A percentile compares a stretch with the other conserved stretches of the same genome.
Evolutionary conservation across 2,329 filamentous ascomycete genomes (phyloP).

Genomic region (Penicillium sp.): DNA sequence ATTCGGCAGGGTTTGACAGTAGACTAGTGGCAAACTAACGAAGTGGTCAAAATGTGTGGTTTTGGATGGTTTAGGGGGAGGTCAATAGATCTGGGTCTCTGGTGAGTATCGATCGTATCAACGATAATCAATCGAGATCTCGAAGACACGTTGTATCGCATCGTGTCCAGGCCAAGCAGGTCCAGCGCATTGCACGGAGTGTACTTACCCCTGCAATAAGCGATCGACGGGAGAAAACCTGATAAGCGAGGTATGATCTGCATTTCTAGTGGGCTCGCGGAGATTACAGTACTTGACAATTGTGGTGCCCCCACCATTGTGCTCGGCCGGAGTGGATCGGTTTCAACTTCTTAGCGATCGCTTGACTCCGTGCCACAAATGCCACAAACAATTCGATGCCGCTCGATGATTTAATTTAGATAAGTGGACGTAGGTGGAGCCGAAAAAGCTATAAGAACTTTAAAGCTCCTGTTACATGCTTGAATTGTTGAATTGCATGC

Average conservation of each 20-base stretch:
- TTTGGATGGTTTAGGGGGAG: not conserved
- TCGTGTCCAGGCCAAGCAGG: not conserved
- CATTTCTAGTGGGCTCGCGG: not conserved
- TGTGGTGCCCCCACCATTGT: conserved; percentile 3
- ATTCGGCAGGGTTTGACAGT: not conserved
- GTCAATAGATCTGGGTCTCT: not conserved
- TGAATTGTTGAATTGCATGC: not conserved
- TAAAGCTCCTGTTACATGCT: not conserved
- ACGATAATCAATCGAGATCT: not conserved
- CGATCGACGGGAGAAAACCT: not conserved
- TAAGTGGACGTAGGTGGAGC: not conserved
- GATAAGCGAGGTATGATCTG: conserved; percentile 7
- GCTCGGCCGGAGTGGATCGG: not conserved
- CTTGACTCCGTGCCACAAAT: not conserved
- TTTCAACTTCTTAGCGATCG: not conserved
- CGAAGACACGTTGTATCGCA: not conserved
- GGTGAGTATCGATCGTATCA: not conserved
- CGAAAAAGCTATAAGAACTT: not conserved
- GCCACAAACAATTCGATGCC: not conserved
- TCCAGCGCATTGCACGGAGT: not conserved
- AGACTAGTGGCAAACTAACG: not conserved
- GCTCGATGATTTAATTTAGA: not conserved
- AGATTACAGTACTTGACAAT: conserved; percentile 18
- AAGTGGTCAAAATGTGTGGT: not conserved
- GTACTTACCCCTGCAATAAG: not conserved